Percentiles rank a stretch among this genome's conserved stretches.
phyloP scores from a whole-genome alignment of 2,329 filamentous ascomycete species.

The Diaporthe ampelina region DNA sequence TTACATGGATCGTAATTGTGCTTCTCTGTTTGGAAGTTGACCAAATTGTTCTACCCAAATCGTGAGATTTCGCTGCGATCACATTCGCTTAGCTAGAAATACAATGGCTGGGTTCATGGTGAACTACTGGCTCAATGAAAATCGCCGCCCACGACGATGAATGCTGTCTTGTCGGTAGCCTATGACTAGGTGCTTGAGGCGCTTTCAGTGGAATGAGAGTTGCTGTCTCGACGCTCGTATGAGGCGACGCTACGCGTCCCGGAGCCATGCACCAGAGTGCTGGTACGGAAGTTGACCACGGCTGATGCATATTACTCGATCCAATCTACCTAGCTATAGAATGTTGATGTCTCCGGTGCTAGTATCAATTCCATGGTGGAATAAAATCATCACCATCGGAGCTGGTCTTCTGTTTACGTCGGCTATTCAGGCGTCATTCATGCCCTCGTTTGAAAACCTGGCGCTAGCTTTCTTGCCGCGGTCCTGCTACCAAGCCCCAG shows the following conservation, averaged over 20 bases:
- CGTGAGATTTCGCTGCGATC: background rate
- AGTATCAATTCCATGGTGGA: background rate
- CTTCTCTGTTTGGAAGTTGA: background rate
- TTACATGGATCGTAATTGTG: background rate
- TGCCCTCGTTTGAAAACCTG: background rate
- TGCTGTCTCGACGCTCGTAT: background rate
- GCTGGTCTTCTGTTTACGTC: too few species aligned
- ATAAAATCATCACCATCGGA: background rate
- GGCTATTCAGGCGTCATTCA: background rate
- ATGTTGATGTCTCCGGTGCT: background rate
- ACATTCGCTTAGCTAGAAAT: background rate
- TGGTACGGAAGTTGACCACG: background rate
- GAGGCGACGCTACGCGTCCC: background rate
- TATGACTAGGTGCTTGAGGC: too few species aligned
- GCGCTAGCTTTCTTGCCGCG: background rate
- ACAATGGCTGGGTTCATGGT: background rate
- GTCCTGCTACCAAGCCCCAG: background rate
- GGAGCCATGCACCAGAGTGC: background rate
- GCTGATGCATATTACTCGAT: background rate
- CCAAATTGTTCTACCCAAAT: background rate
- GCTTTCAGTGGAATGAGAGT: too few species aligned
- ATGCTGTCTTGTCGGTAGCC: too few species aligned
- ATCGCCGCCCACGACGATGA: too few species aligned
- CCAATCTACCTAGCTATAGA: background rate
- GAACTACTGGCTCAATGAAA: too few species aligned